Evolutionary conservation across 1,139 yeast genomes (phyloP).

Genomic region (Protomyces gravidus): DNA sequence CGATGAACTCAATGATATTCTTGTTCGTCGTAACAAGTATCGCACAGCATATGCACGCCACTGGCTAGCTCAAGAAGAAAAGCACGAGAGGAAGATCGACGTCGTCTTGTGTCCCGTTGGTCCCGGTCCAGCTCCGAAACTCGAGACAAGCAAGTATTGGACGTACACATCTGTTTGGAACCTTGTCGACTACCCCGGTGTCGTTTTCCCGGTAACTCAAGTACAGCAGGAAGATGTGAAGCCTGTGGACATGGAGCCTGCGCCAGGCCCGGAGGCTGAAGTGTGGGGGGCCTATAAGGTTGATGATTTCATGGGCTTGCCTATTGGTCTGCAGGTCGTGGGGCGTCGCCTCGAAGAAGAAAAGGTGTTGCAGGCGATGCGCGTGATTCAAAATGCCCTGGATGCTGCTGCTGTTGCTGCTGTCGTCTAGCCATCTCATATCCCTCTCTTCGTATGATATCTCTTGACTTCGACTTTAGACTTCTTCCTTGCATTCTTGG

Average conservation of each 20-base stretch:
- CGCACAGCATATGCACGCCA: conserved; percentile 48
- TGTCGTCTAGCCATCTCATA: no score
- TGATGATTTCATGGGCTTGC: conserved; percentile 56
- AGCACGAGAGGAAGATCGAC: conserved; percentile 45
- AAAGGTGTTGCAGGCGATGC: conserved; percentile 29
- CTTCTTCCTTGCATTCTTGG: no score
- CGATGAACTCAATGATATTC: conserved; percentile 43
- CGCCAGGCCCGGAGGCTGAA: conserved; percentile 44
- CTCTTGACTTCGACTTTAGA: no score
- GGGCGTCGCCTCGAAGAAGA: conserved; percentile 61
- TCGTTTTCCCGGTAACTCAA: conserved; percentile 52
- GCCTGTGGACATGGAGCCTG: conserved; percentile 36
- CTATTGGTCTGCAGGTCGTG: conserved; percentile 62
- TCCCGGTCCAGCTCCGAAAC: conserved; percentile 67
- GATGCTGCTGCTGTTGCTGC: neutral
- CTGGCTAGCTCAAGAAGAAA: conserved; percentile 29
- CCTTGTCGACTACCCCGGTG: conserved; percentile 54
- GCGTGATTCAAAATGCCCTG: conserved; percentile 35
- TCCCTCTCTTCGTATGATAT: no score
- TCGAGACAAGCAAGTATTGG: conserved; percentile 56
- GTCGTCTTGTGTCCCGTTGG: conserved; percentile 65
- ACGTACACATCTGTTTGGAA: conserved; percentile 55
- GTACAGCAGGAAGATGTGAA: conserved; percentile 42
- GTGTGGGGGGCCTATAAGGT: conserved; percentile 52
- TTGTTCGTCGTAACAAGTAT: conserved; percentile 39